Evolutionary conservation across 1,284 basidiomycete genomes (phyloP).

Genomic region (Lignosus rhinocerotis): DNA sequence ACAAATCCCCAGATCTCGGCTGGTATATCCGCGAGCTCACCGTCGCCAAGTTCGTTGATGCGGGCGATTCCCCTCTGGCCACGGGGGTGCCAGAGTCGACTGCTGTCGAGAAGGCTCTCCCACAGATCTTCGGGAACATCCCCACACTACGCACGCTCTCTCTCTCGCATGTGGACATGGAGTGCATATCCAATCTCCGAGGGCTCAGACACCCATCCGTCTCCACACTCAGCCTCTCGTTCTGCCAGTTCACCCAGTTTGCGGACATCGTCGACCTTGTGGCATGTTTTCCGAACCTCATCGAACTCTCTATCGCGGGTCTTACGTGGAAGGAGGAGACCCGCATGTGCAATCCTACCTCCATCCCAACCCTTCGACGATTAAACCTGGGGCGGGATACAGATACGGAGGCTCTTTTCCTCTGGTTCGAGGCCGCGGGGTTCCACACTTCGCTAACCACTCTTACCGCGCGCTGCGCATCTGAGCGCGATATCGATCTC

Average conservation of each 20-base stretch:
- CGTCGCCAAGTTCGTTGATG: constrained; percentile 17
- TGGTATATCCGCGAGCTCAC: constrained; percentile 29
- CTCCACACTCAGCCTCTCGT: constrained; percentile 27
- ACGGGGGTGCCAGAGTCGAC: not conserved
- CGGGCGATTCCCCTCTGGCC: not conserved
- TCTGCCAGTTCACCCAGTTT: constrained; percentile 32
- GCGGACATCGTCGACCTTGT: constrained; percentile 29
- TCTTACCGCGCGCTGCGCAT: constrained; percentile 25
- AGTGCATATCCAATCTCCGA: constrained; percentile 14
- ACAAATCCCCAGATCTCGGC: constrained; percentile 23
- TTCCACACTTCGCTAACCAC: constrained; percentile 20
- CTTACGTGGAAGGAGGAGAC: constrained; percentile 27
- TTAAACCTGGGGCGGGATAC: constrained; percentile 27
- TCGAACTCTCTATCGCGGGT: constrained; percentile 24
- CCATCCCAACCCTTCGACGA: constrained; percentile 13
- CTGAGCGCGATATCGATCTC: constrained; percentile 27
- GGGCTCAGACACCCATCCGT: constrained; percentile 21
- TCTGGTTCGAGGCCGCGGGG: constrained; percentile 27
- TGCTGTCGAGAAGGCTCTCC: constrained; percentile 13
- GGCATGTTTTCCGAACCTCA: constrained; percentile 28
- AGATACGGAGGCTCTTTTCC: constrained; percentile 23
- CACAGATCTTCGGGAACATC: constrained; percentile 21
- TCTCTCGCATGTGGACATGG: constrained; percentile 23
- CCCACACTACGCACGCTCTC: constrained; percentile 23
- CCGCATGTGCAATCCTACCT: not conserved